Base-by-base conservation (phyloP, 2,329 filamentous ascomycete genomes). In the Xylaria sp. region DNA sequence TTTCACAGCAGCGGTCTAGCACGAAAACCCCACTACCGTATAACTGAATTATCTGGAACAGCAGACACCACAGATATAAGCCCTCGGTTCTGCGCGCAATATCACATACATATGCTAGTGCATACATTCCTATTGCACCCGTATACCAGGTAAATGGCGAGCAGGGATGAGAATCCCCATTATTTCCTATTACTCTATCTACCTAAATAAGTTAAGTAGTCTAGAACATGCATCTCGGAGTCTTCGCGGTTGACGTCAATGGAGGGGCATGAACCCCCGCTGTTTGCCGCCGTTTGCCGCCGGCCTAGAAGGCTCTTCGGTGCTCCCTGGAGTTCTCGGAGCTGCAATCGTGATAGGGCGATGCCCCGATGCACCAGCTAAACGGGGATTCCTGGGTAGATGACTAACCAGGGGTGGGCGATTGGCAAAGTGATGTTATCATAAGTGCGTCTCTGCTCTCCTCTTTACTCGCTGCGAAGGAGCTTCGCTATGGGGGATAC, bases 221-320 rank as follows among this genome's bases (percentile, higher is more conserved):
- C 23, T 28, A 54, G 52, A 55, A 12, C 32, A 12, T 13, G 9
- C 7, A 32, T 41, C 25, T 61, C 66, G 66, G 69, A 62, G 69
- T 48, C 8, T 44, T 46, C 41, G 41, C 69, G 63, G 62, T 57
- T 69, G 69, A 66, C 69, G 69, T 71, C 66, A 69, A 44, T 28
- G 41, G 12, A 44, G 23, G 34, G 54, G 48, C 12, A 32, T 13
- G 9, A 52, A 69, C 46, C 62, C 63, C 63, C 54, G 44, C 65
- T 39, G 9, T 48, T 15, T 15, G 32, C 18, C 23, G 59, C 23
- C 3, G 23, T 25, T 25, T 3, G 23, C 23, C 23, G 12, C 34
- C 34, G 50, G 15, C 25, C 32, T 23, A 46, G 57, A 41, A 51
- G 32, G 37, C 12, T 44, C 20, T 6, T 13, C 13, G 18, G 20